phyloP scores from a whole-genome alignment of 78 protist genomes.

The Goniomonas avonlea region DNA sequence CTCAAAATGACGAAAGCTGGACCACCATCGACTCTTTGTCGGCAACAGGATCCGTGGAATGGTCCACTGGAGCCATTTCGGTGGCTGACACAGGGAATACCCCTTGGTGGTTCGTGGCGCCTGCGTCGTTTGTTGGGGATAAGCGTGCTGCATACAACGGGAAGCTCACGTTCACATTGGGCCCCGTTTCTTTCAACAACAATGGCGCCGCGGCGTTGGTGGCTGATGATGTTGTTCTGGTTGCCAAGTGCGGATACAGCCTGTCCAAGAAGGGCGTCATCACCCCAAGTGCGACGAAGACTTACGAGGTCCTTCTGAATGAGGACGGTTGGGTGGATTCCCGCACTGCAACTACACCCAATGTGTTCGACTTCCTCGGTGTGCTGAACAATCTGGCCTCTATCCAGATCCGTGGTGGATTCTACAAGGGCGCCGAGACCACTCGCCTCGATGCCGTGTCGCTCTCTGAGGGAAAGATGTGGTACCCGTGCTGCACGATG shows the following conservation, averaged over 20 bases:
- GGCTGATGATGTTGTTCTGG: background rate
- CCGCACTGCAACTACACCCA: background rate
- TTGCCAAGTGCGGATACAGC: background rate
- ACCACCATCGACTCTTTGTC: no score
- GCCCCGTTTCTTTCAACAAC: no score
- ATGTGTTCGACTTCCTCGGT: background rate
- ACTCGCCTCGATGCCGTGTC: background rate
- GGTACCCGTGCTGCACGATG: slow-evolving; percentile 15
- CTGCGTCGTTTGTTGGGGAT: background rate
- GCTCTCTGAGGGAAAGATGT: background rate
- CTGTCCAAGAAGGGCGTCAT: background rate
- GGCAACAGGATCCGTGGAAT: no score
- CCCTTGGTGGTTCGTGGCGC: no score
- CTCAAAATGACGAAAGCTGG: no score
- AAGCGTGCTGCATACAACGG: background rate
- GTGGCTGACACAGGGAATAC: no score
- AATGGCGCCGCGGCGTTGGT: background rate
- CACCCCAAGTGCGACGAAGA: no score
- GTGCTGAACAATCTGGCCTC: background rate
- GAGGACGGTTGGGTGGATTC: slow-evolving; percentile 12
- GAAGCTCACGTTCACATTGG: background rate
- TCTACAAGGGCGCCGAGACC: background rate
- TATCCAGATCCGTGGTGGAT: background rate
- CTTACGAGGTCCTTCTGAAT: background rate
- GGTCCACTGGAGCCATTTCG: no score